These are phyloP conservation scores for Immersiella caudata DNA, from an alignment of 495 filamentous ascomycete species.

Conservation along the genomic window DNA sequence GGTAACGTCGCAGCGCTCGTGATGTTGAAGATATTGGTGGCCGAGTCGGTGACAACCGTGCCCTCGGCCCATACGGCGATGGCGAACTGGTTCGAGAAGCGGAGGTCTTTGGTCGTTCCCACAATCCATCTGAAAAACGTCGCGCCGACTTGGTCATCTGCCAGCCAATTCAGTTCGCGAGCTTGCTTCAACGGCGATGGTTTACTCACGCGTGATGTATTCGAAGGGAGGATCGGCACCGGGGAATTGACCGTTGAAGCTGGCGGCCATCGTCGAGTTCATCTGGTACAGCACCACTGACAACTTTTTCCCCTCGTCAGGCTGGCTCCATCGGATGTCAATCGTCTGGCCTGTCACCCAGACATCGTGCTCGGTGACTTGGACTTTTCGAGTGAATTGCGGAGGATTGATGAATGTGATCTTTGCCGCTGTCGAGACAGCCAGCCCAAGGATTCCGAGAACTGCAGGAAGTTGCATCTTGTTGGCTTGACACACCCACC, in stretches of 20 bases:
- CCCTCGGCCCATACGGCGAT: background rate
- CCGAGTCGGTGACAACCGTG: background rate
- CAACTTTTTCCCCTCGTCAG: background rate
- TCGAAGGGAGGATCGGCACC: slow-evolving; percentile 3
- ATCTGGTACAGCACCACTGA: slow-evolving; percentile 8
- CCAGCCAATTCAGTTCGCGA: background rate
- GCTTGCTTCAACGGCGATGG: background rate
- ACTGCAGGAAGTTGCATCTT: background rate
- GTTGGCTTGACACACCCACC: background rate
- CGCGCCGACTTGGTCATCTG: slow-evolving; percentile 5
- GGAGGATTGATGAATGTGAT: background rate
- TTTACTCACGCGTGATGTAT: slow-evolving; percentile 3
- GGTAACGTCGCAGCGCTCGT: background rate
- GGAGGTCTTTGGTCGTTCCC: background rate
- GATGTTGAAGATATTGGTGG: slow-evolving; percentile 6
- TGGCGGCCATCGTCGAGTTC: background rate
- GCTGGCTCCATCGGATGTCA: background rate
- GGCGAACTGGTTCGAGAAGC: slow-evolving; percentile 4
- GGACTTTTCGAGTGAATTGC: background rate
- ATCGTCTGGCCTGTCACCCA: slow-evolving; percentile 2
- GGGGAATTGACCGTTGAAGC: background rate
- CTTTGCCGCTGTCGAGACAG: background rate
- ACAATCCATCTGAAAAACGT: slow-evolving; percentile 1
- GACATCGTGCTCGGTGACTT: background rate
- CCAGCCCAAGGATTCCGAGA: background rate